phyloP scores from a whole-genome alignment of 352 stramenopile species.

The Phytophthora multivora region DNA sequence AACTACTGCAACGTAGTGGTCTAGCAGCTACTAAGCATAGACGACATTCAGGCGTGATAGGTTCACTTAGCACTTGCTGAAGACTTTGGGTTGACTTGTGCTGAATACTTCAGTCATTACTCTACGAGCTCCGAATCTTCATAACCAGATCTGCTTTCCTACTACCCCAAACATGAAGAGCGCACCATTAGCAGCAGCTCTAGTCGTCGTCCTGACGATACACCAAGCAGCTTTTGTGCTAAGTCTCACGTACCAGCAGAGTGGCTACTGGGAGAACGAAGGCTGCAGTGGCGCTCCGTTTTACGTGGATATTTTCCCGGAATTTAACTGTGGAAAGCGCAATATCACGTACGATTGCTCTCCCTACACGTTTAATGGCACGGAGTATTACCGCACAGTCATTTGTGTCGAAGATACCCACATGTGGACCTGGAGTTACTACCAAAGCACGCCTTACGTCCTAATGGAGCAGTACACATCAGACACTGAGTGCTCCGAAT shows the following conservation, averaged over 20 bases:
- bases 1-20: no score
- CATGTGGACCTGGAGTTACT: conserved; percentile 16
- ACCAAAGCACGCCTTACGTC: conserved; percentile 43
- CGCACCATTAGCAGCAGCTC: background rate
- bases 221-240: background rate
- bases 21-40: no score
- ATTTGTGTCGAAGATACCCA: conserved; percentile 22
- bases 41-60: no score
- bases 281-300: conserved; percentile 12
- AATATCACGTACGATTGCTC: conserved; percentile 31
- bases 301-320: conserved; percentile 23
- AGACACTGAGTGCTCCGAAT: background rate
- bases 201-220: background rate
- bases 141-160: background rate
- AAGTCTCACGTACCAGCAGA: conserved; percentile 20
- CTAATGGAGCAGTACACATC: conserved; percentile 29
- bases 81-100: conserved; percentile 3
- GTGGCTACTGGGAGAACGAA: conserved; percentile 8
- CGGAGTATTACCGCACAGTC: conserved; percentile 18
- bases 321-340: conserved; percentile 19
- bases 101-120: background rate
- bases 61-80: background rate
- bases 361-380: conserved; percentile 18
- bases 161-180: background rate
- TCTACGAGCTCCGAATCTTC: background rate